phyloP scores from a whole-genome alignment of 1,284 basidiomycete genomes.

The Bondarzewia mesenterica region DNA sequence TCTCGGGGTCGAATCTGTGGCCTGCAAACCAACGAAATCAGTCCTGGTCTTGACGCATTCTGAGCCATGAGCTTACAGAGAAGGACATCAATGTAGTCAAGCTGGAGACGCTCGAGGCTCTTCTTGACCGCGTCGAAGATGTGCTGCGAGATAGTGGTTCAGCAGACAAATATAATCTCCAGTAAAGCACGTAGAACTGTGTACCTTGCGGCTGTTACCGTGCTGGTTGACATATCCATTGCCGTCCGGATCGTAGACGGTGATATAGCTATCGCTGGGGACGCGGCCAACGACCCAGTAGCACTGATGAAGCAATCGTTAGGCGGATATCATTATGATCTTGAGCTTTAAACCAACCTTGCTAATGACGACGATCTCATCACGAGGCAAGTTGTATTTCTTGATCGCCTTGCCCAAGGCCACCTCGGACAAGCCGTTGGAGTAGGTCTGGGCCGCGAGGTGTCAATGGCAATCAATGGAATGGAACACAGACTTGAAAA shows the following conservation, averaged over 20 bases:
- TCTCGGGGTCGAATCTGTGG: conserved; percentile 18
- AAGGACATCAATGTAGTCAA: conserved; percentile 38
- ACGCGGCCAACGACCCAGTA: not conserved
- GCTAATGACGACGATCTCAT: conserved; percentile 33
- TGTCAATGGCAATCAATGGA: conserved; percentile 6
- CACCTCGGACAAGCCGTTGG: conserved; percentile 31
- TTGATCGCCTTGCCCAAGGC: conserved; percentile 40
- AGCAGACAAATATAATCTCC: conserved; percentile 12
- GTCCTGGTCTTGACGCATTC: not conserved
- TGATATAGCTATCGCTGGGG: conserved; percentile 8
- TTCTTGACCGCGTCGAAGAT: conserved; percentile 37
- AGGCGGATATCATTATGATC: not conserved
- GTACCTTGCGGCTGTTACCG: conserved; percentile 34
- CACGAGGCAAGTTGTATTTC: conserved; percentile 31
- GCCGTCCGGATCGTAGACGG: conserved; percentile 15
- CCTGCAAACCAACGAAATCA: conserved; percentile 9
- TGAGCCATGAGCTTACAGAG: conserved; percentile 13
- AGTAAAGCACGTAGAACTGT: too few relatives aligned
- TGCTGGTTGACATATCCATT: conserved; percentile 28
- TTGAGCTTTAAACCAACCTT: too few relatives aligned
- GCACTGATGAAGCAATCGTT: not conserved
- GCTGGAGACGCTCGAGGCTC: conserved; percentile 30
- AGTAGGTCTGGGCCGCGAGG: conserved; percentile 22
- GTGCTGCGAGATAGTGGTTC: conserved; percentile 22
- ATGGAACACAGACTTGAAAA: not conserved